These are phyloP conservation scores for Leucaena leucocephala DNA, from an alignment of 306 rosid species.

Conservation along the genomic window DNA sequence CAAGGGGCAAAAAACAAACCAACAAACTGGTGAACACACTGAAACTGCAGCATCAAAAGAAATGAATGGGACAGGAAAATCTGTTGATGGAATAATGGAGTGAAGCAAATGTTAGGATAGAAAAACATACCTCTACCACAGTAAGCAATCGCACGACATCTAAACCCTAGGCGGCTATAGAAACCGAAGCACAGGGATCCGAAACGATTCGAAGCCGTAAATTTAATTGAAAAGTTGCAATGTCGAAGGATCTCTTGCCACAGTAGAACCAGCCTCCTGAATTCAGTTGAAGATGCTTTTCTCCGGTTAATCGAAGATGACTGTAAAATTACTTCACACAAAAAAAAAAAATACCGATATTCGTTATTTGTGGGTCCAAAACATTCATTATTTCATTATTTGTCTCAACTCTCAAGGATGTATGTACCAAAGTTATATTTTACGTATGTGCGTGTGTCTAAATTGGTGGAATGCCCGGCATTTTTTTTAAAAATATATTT, in stretches of 20 bases:
- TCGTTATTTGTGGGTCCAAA: neutral
- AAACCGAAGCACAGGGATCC: neutral
- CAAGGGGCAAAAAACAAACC: neutral
- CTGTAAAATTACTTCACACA: neutral
- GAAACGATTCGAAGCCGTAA: neutral
- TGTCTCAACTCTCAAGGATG: neutral
- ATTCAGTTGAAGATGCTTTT: neutral
- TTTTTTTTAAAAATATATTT: no score
- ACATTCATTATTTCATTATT: no score
- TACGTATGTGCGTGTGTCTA: no score
- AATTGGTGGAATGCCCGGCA: no score
- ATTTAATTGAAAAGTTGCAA: neutral
- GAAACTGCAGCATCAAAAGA: neutral
- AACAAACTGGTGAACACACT: neutral
- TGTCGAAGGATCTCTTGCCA: neutral
- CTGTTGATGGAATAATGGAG: neutral
- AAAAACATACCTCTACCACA: conserved; percentile 11
- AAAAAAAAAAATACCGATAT: neutral
- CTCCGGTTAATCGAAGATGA: neutral
- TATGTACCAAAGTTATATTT: no score
- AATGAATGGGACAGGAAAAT: neutral
- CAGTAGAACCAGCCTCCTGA: neutral
- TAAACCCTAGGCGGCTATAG: conserved; percentile 9
- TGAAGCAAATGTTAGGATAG: conserved; percentile 1
- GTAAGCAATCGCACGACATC: neutral